A percentile compares a stretch with the other conserved stretches of the same genome.
Evolutionary conservation across 306 rosid species (phyloP).

Genomic region (Rosa chinensis): DNA sequence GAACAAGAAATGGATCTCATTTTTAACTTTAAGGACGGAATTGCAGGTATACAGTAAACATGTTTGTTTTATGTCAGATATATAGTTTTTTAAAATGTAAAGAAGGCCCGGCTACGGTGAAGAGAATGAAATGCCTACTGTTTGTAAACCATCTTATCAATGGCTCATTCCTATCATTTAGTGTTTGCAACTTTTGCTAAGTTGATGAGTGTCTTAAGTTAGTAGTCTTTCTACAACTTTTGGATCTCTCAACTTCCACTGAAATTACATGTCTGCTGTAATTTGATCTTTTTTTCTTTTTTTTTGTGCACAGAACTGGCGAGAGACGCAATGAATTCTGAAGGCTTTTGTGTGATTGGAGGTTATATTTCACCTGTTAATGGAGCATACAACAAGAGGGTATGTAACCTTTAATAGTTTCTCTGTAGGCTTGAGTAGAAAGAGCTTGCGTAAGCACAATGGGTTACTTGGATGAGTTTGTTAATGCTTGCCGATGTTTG

Average conservation of each 20-base stretch:
- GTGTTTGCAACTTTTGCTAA: background rate
- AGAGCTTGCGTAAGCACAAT: conserved; percentile 1
- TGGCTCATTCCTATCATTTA: background rate
- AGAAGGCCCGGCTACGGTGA: background rate
- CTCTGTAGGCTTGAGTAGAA: conserved; percentile 1
- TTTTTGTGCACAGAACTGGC: conserved; percentile 64
- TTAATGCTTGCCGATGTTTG: background rate
- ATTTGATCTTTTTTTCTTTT: conserved; percentile 8
- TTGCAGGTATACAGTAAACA: background rate
- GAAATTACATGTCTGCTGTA: background rate
- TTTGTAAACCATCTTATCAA: background rate
- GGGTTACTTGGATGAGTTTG: conserved; percentile 4
- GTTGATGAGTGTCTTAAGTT: background rate
- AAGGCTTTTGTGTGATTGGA: conserved; percentile 79
- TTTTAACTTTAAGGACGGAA: background rate
- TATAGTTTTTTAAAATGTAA: background rate
- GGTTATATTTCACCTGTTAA: conserved; percentile 94
- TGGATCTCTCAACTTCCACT: background rate
- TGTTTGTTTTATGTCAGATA: background rate
- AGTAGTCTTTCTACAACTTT: background rate
- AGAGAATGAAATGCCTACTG: background rate
- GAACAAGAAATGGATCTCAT: background rate
- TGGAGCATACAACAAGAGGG: conserved; percentile 89
- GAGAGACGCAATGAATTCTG: conserved; percentile 67
- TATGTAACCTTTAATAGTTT: conserved; percentile 28